Evolutionary conservation across 1,139 yeast species (phyloP).

Genomic region (Debaryomyces nepalensis): DNA sequence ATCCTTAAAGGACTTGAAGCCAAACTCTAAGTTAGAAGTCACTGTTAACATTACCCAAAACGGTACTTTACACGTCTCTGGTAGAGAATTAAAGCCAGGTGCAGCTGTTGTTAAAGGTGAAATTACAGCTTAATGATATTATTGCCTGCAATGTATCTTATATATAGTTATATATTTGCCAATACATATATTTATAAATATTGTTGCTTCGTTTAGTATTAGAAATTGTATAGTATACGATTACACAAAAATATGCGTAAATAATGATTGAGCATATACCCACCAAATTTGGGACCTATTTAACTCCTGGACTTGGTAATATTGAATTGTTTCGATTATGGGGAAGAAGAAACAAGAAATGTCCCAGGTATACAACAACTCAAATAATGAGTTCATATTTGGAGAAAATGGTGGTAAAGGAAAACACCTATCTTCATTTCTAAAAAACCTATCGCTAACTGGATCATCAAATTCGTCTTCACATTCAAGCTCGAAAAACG

Average conservation of each 20-base stretch:
- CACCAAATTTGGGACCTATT: neutral
- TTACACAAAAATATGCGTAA: slow-evolving; percentile 8
- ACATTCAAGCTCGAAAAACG: slow-evolving; percentile 17
- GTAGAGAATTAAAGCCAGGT: slow-evolving; percentile 80
- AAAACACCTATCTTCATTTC: slow-evolving; percentile 61
- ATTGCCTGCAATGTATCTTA: neutral
- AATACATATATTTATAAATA: slow-evolving; percentile 7
- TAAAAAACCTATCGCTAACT: slow-evolving; percentile 52
- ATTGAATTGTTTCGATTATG: slow-evolving; percentile 26
- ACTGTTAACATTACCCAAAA: slow-evolving; percentile 84
- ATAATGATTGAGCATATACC: neutral
- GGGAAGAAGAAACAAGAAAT: slow-evolving; percentile 57
- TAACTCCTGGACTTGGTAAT: neutral
- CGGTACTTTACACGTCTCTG: slow-evolving; percentile 80
- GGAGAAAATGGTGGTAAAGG: slow-evolving; percentile 74
- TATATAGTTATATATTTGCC: slow-evolving; percentile 6
- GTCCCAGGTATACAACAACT: slow-evolving; percentile 58
- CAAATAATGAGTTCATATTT: slow-evolving; percentile 62
- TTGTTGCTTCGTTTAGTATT: slow-evolving; percentile 2
- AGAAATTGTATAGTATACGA: neutral
- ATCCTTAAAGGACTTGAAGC: slow-evolving; percentile 72
- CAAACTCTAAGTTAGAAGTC: slow-evolving; percentile 74
- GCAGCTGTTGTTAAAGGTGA: slow-evolving; percentile 57
- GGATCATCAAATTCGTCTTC: slow-evolving; percentile 20
- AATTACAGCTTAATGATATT: slow-evolving; percentile 22